These are phyloP conservation scores for Fusarium dlaminii DNA, from an alignment of 2,329 filamentous ascomycete genomes.

Conservation along the genomic window DNA sequence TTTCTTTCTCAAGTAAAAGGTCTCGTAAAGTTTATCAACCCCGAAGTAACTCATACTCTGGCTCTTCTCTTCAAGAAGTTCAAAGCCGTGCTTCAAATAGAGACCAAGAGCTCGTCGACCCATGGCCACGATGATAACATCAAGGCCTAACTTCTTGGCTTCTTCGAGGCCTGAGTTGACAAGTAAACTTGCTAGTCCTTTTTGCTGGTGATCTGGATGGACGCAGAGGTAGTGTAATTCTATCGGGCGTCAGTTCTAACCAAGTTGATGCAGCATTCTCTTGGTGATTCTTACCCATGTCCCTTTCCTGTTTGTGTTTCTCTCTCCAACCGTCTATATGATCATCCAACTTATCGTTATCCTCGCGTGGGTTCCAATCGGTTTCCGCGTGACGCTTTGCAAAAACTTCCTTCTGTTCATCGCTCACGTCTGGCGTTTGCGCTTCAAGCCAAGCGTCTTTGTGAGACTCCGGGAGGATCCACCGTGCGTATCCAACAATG, in stretches of 20 bases:
- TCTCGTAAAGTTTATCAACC: conserved; percentile 16
- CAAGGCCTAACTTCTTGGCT: conserved; percentile 26
- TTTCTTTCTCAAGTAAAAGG: conserved; percentile 11
- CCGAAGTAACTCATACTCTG: conserved; percentile 12
- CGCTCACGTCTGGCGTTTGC: conserved; percentile 23
- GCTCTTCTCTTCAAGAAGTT: conserved; percentile 10
- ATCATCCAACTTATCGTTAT: conserved; percentile 12
- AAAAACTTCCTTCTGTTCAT: neutral
- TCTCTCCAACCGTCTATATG: conserved; percentile 14
- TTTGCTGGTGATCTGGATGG: conserved; percentile 32
- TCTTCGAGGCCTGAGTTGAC: conserved; percentile 32
- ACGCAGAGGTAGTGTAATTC: conserved; percentile 39
- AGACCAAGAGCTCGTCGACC: conserved; percentile 18
- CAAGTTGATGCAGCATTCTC: no score
- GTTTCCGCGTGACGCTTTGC: neutral
- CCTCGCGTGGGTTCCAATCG: neutral
- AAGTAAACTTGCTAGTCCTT: conserved; percentile 35
- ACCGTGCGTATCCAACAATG: conserved; percentile 37
- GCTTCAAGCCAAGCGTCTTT: conserved; percentile 16
- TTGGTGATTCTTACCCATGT: conserved; percentile 5
- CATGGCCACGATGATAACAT: conserved; percentile 31
- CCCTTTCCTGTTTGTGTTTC: conserved; percentile 13
- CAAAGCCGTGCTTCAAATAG: conserved; percentile 35
- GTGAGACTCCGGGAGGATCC: conserved; percentile 22
- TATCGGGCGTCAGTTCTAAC: neutral